Evolutionary conservation across 2,329 filamentous ascomycete genomes (phyloP), one percentile per base, ranked within the genome.

Genomic region (Sarocladium kiliense): DNA sequence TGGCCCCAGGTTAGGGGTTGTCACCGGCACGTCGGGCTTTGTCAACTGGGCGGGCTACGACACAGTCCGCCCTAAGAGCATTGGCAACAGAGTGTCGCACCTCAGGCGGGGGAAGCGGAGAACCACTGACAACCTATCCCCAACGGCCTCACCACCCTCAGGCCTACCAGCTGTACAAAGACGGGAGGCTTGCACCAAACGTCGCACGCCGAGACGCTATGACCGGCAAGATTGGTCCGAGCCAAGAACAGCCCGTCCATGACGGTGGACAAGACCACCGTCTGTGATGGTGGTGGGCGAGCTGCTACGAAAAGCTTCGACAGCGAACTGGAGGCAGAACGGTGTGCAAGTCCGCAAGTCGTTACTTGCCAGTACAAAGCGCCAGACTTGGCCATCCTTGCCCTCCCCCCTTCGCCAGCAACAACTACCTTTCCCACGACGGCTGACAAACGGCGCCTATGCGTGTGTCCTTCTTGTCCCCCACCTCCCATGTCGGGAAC

Each of bases 221-320:
- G 47, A 10, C 47, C 47, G 47, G 47, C 47, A 51, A 51, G 47
- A 51, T 36, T 51, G 30, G 30, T 36, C 47, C 47, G 47, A 51
- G 47, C 47, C 47, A 51, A 51, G 47, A 47, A 44, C 30, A 32
- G 12, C 30, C 30, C 5, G 36, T 16, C n/a, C 7, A 39, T 39
- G 36, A 39, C n/a, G 36, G n/a, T 39, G 36, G 9, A 39, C 36
- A 16, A 16, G 36, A 39, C 9, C n/a, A 18, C 36, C 30, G 6
- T 32, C 12, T 9, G n/a, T 9, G n/a, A n/a, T 39, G 36, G 12
- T 18, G 36, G 36, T 9, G 41, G 41, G 11, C 14, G 9, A 21
- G 16, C 41, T 32, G 12, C 30, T 12, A 12, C 12, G 30, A 6
- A 32, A 32, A 32, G 12, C 7, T 32, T 32, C 30, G 30, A 12